These are phyloP conservation scores for Citrus inodora DNA, from an alignment of 345 rosid genomes.

Conservation along the genomic window DNA sequence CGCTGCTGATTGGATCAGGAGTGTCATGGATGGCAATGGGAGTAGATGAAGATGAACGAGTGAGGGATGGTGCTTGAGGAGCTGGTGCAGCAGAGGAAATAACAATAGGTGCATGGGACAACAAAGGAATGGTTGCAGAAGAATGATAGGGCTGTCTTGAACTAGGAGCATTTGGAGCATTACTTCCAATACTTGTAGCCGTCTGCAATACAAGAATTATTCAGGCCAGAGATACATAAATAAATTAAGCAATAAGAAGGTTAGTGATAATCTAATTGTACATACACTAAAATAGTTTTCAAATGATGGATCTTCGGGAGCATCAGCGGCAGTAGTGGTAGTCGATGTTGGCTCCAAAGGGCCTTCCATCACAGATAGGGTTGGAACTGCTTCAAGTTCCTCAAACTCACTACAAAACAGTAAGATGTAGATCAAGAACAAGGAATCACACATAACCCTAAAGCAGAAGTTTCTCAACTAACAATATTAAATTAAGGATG, in stretches of 20 bases:
- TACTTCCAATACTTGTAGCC: conserved; percentile 38
- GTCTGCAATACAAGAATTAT: conserved; percentile 31
- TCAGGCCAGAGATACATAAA: conserved; percentile 2
- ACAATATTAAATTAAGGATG: neutral
- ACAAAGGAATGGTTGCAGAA: conserved; percentile 31
- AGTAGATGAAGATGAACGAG: conserved; percentile 37
- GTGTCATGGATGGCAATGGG: conserved; percentile 27
- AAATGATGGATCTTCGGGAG: conserved; percentile 53
- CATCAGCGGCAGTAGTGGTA: conserved; percentile 32
- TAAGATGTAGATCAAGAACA: neutral
- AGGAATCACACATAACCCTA: neutral
- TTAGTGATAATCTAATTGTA: neutral
- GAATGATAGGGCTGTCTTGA: conserved; percentile 38
- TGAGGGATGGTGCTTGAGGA: conserved; percentile 31
- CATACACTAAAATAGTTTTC: conserved; percentile 60
- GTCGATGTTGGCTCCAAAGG: conserved; percentile 55
- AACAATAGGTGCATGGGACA: conserved; percentile 30
- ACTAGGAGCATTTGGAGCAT: conserved; percentile 26
- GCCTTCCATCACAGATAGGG: conserved; percentile 52
- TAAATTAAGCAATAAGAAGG: neutral
- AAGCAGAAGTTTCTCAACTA: neutral
- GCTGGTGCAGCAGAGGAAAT: conserved; percentile 28
- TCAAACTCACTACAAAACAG: conserved; percentile 46
- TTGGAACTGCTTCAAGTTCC: conserved; percentile 67
- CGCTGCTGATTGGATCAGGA: conserved; percentile 32